Percentiles rank a stretch among this genome's conserved stretches.
Conservation (phyloP, 768 basidiomycete species). For the Lentinula edodes region DNA sequence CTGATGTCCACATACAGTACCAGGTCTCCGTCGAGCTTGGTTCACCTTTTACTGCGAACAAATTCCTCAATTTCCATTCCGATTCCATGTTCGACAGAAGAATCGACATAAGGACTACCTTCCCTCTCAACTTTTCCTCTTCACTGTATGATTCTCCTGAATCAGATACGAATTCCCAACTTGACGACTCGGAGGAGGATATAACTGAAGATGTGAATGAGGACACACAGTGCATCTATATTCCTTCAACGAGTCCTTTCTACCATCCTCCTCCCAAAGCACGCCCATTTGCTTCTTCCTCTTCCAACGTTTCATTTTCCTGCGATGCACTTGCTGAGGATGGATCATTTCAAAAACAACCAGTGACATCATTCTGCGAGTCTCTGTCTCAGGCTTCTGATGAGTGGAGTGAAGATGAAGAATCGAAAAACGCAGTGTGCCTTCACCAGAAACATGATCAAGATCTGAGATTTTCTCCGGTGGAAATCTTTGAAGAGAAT, state of each 20-base stretch:
- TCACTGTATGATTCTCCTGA: not conserved
- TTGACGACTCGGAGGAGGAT: not conserved
- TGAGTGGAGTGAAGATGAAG: not conserved
- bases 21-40: not conserved
- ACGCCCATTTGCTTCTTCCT: slow-evolving; percentile 22
- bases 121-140: not conserved
- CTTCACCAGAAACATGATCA: not conserved
- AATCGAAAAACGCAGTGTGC: not conserved
- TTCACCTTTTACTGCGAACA: not conserved
- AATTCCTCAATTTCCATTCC: not conserved
- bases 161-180: not conserved
- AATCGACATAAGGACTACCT: not conserved
- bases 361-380: not conserved
- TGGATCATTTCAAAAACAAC: not conserved
- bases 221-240: slow-evolving; percentile 31
- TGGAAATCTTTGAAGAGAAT: not conserved
- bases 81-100: not conserved
- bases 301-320: slow-evolving; percentile 12
- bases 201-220: slow-evolving; percentile 13
- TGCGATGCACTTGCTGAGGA: slow-evolving; percentile 2
- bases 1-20: not conserved
- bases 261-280: slow-evolving; percentile 23
- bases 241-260: slow-evolving; percentile 34
- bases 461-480: not conserved
- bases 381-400: not conserved